Evolutionary conservation across 2,329 filamentous ascomycete genomes (phyloP).

Genomic region (Colletotrichum incanum): DNA sequence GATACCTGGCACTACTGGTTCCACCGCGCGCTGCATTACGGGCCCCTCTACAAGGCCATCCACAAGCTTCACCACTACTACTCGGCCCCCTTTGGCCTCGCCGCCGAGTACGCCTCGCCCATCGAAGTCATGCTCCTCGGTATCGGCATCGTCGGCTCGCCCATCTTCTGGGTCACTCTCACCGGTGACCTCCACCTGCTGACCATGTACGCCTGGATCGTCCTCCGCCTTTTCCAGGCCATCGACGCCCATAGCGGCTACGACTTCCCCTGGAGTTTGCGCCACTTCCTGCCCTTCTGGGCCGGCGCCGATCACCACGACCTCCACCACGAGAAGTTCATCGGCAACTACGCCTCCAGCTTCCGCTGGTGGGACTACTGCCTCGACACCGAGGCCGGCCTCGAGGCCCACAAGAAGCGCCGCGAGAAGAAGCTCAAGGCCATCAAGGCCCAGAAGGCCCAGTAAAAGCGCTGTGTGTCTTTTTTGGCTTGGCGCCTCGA

Average conservation of each 20-base stretch:
- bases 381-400: constrained; percentile 93
- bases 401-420: constrained; percentile 87
- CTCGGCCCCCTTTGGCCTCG: constrained; percentile 95
- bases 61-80: constrained; percentile 99
- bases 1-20: constrained; percentile 99
- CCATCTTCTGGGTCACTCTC: constrained; percentile 86
- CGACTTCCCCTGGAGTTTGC: constrained; percentile 97
- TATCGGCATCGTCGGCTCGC: constrained; percentile 85
- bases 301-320: constrained; percentile 98
- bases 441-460: constrained; percentile 77
- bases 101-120: constrained; percentile 96
- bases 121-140: constrained; percentile 97
- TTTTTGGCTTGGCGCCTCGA: background rate
- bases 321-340: constrained; percentile 97
- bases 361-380: constrained; percentile 99
- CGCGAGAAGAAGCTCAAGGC: constrained; percentile 82
- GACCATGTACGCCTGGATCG: constrained; percentile 98
- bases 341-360: constrained; percentile 97
- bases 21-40: constrained; percentile 94
- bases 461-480: constrained; percentile 61
- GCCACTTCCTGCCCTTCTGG: constrained; percentile 98
- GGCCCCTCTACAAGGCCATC: constrained; percentile 93
- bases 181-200: constrained; percentile 93
- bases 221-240: constrained; percentile 93
- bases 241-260: constrained; percentile 98